These are phyloP conservation scores for Chenopodium suecicum DNA, from an alignment of 148 eudicot genomes.

Conservation along the genomic window DNA sequence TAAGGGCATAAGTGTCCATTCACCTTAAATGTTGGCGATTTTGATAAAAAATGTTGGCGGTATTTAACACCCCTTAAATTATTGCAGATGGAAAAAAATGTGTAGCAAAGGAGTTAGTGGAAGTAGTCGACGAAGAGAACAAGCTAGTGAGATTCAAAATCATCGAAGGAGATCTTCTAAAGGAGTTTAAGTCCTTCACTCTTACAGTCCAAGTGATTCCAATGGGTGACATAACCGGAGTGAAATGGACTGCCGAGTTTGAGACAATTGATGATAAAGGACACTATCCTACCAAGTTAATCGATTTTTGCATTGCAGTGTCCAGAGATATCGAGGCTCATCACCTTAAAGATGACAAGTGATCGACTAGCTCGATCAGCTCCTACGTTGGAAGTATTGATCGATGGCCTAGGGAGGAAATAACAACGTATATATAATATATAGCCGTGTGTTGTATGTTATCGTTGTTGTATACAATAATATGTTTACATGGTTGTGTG, in stretches of 20 bases:
- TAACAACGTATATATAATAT: too few relatives aligned
- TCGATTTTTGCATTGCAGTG: neutral
- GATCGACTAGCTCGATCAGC: neutral
- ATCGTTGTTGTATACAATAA: too few relatives aligned
- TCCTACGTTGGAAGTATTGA: too few relatives aligned
- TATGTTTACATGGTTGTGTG: too few relatives aligned
- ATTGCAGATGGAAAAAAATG: constrained; percentile 8
- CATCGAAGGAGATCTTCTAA: constrained; percentile 4
- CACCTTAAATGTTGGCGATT: too few relatives aligned
- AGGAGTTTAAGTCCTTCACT: neutral
- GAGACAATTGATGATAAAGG: neutral
- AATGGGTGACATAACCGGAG: neutral
- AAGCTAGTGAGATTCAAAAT: constrained; percentile 6
- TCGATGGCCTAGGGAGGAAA: neutral
- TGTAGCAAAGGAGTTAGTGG: constrained; percentile 1
- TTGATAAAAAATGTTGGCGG: too few relatives aligned
- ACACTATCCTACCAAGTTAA: constrained; percentile 4
- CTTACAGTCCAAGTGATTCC: neutral
- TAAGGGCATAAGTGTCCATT: too few relatives aligned
- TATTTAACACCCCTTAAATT: neutral
- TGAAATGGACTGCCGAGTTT: neutral
- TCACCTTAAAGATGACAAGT: constrained; percentile 2
- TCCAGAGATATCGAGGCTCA: constrained; percentile 3
- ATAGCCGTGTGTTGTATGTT: too few relatives aligned
- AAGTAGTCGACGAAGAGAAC: neutral